Conservation (phyloP, 192 early-diverging fungal genomes). For the Geranomyces michiganensis region DNA sequence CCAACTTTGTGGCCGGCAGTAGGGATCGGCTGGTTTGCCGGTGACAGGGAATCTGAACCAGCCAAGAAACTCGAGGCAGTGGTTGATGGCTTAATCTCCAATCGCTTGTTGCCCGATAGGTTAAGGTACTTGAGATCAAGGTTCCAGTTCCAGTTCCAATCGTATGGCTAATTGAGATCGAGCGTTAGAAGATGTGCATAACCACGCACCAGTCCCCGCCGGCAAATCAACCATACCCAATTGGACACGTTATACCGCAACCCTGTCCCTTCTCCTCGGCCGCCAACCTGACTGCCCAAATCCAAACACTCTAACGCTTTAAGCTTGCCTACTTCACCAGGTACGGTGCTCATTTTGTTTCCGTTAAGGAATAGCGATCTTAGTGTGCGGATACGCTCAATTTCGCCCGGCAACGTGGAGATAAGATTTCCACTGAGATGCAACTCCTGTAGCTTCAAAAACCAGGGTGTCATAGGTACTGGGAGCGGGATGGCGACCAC, state of each 20-base stretch:
- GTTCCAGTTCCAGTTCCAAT: constrained; percentile 98
- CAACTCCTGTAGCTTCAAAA: constrained; percentile 69
- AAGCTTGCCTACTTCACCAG: constrained; percentile 88
- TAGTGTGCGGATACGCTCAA: constrained; percentile 70
- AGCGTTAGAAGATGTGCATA: not conserved
- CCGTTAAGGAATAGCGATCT: constrained; percentile 84
- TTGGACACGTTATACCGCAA: constrained; percentile 93
- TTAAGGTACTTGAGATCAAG: constrained; percentile 85
- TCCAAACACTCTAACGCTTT: constrained; percentile 76
- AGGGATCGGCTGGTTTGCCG: constrained; percentile 39
- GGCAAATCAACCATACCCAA: constrained; percentile 50
- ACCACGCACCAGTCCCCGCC: not conserved
- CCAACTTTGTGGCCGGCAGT: constrained; percentile 31
- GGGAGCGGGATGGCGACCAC: constrained; percentile 48
- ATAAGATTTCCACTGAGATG: constrained; percentile 86
- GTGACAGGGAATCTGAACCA: not conserved
- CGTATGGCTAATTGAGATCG: constrained; percentile 59
- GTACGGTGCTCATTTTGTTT: constrained; percentile 86
- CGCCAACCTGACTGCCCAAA: constrained; percentile 77
- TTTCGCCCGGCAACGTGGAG: constrained; percentile 80
- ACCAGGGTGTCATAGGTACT: constrained; percentile 46
- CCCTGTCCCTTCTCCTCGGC: constrained; percentile 45
- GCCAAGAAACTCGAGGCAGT: constrained; percentile 16
- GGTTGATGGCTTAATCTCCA: constrained; percentile 75
- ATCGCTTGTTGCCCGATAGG: constrained; percentile 84